Base-by-base conservation (phyloP, 2,329 filamentous ascomycete species). In the Hypoxylon sp. region DNA sequence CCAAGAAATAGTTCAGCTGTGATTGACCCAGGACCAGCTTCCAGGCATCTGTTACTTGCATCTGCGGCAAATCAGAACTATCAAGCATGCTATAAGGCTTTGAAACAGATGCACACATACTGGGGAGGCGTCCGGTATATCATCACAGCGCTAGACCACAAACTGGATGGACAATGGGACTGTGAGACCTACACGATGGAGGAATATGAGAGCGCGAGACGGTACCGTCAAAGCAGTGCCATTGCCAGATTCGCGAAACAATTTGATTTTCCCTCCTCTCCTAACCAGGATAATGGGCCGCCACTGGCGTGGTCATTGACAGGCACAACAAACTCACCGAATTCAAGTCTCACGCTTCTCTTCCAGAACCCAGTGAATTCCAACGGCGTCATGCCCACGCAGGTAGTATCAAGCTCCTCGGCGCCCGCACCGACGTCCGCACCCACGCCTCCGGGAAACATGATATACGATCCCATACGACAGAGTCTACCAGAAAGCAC, bases 91-190 rank as follows among this genome's bases (percentile, higher is more conserved):
- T 93, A 94, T 68, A 90, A 91, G 65, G 90, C 90, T 0, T 71
- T 96, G 7, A 85, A 92, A 61, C 86, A 90, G 34, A 76, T 95
- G n/a, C 84, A 94, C 60, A 80, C 81, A 0, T 94, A 94, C 66
- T 96, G 91, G 91, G 88, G 88, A 25, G 91, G 91, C 5, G 87
- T 90, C 17, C 87, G 89, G 49, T 96, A 96, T 67, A 95, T 96
- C 27, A 73, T 96, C 26, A 93, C 89, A 0, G 90, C 91, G 0
- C 75, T 96, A 7, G 90, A 95, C 62, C 91, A 95, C 62, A 94
- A 94, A 68, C 86, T 90, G 9, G 91, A 93, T 67, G 91, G 91
- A 1, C 90, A 93, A 26, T 89, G 87, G 71, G 90, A 96, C 63
- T 91, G 81, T 51, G 83, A 86, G 64, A 84, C 82, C 0, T 85